Evolutionary conservation across 176 grass and related monocot genomes (phyloP), one percentile per base, ranked within the genome.

Genomic region (Alloteropsis semialata): DNA sequence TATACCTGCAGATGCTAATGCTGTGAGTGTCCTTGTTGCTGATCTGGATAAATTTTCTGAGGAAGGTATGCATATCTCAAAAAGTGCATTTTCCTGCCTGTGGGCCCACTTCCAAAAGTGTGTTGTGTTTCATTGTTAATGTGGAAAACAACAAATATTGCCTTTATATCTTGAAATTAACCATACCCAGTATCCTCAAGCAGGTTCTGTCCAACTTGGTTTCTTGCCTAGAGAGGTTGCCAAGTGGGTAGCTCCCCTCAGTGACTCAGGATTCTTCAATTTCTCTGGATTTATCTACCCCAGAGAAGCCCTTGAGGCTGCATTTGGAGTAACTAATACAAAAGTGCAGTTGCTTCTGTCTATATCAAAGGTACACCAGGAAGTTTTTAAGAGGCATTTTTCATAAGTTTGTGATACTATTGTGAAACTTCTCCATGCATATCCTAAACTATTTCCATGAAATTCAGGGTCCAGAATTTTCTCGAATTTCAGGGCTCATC

Each of bases 221-320:
- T 97, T 97, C 82, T 88, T 97, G 77, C 94, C 94, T 79, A 97
- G 85, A 86, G 94, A 97, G 45, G 88, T 90, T 33, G 92, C 92
- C 15, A 92, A 94, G 65, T 97, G 92, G 94, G 87, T 94, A 81
- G 92, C 94, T 68, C 87, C 94, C 83, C 94, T 97, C 69, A 89
- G 89, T 77, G 92, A 97, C 70, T 79, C 29, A 13, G 92, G 87
- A n/a, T 87, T 97, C 65, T 90, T 94, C 66, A 82, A 75, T 21
- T 97, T 97, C 86, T 97, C 94, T 79, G 94, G 87, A 81, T 97
- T 94, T 80, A 87, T 97, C 65, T 92, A 90, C 84, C 87, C 92
- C 17, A 97, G 85, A 83, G 92, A 97, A 90, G 89, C 84, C 63
- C 65, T 92, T 25, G 80, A 90, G 86, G 87, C 85, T 92, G 87